Conservation (phyloP, 495 filamentous ascomycete species). For the Neurospora terricola region DNA sequence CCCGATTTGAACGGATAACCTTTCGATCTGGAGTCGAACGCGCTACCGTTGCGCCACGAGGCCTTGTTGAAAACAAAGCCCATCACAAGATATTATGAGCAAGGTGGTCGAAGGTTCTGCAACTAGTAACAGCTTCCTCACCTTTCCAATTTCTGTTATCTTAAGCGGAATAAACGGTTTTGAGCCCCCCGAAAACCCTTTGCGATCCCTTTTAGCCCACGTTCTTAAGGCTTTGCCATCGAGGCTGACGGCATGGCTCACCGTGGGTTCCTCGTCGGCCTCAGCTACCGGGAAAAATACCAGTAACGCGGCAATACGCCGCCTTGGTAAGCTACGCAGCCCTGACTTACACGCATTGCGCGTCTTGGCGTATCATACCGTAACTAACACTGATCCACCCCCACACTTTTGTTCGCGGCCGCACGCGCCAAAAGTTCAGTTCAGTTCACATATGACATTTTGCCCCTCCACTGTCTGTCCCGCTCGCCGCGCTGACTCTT, state of each 20-base stretch:
- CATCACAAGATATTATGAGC: background rate
- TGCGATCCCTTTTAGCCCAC: no score
- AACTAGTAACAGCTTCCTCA: background rate
- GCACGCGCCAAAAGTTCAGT: background rate
- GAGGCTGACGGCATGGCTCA: background rate
- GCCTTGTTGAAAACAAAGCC: background rate
- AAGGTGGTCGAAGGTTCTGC: no score
- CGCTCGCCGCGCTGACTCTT: background rate
- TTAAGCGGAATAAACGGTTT: no score
- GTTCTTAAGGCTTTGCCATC: background rate
- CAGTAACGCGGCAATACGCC: background rate
- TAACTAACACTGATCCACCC: background rate
- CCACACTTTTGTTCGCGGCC: background rate
- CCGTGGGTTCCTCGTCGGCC: background rate
- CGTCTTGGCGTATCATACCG: background rate
- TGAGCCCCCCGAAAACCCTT: no score
- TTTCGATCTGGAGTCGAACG: constrained; percentile 38
- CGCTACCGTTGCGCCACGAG: constrained; percentile 31
- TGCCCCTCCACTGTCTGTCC: background rate
- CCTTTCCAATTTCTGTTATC: no score
- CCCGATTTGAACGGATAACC: constrained; percentile 33
- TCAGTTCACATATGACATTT: background rate
- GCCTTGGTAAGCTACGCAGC: background rate
- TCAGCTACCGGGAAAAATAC: background rate
- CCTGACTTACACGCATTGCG: background rate